Evolutionary conservation across 768 basidiomycete genomes (phyloP).

Genomic region (Coprinopsis cinerea): DNA sequence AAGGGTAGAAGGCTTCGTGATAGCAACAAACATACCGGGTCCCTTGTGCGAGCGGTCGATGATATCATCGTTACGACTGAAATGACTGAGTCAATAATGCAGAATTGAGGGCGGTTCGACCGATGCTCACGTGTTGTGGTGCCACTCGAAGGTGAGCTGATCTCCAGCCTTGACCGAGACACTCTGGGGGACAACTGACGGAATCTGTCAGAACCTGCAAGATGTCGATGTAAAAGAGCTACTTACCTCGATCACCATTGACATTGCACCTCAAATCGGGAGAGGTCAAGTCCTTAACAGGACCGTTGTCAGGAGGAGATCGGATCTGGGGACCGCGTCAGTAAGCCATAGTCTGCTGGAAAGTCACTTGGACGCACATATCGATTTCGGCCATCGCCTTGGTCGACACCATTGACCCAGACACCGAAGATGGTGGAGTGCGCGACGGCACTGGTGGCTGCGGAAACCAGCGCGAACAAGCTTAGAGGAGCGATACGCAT

Average conservation of each 20-base stretch:
- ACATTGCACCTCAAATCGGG: slow-evolving; percentile 28
- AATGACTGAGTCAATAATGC: neutral
- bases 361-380: slow-evolving; percentile 20
- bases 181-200: slow-evolving; percentile 22
- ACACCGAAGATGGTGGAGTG: slow-evolving; percentile 31
- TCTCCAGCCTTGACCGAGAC: slow-evolving; percentile 27
- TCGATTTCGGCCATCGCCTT: slow-evolving; percentile 27
- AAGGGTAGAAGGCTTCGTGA: neutral
- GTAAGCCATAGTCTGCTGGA: neutral
- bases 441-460: slow-evolving; percentile 19
- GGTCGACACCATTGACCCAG: slow-evolving; percentile 32
- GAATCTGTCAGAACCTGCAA: neutral
- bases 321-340: slow-evolving; percentile 22
- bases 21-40: slow-evolving; percentile 18
- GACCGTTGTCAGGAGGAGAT: slow-evolving; percentile 30
- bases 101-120: neutral
- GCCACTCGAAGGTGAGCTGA: slow-evolving; percentile 30
- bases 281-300: slow-evolving; percentile 29
- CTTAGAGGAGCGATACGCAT: slow-evolving; percentile 23
- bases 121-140: slow-evolving; percentile 23
- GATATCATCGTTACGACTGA: slow-evolving; percentile 31
- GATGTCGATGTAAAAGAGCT: neutral
- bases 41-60: slow-evolving; percentile 30
- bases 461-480: slow-evolving; percentile 18
- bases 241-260: slow-evolving; percentile 22